Evolutionary conservation across 2,329 filamentous ascomycete genomes (phyloP), one percentile per base, ranked within the genome.

Genomic region (Penicillium sp.): DNA sequence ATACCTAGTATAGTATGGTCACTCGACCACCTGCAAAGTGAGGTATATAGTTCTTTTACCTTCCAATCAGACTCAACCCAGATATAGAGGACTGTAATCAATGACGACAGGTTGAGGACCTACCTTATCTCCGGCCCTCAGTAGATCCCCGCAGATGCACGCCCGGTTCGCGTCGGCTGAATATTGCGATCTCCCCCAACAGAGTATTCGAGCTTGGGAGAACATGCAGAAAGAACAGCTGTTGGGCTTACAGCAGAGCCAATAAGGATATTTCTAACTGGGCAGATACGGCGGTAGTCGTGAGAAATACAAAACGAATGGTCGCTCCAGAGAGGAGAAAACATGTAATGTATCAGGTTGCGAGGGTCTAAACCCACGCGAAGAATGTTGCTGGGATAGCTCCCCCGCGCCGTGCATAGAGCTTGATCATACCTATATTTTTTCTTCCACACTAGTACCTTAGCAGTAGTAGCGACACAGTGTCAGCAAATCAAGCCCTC

Each of bases 361-460:
- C 26, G 49, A 35, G 28, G 28, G 24, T 9, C 30, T n/a, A 22
- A n/a, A 22, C 26, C 9, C 2, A 33, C 49, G 49, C 30, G n/a
- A 35, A 51, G 49, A 49, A 30, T 30, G 49, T 51, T 35, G 49
- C 35, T 51, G 49, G 49, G 49, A 51, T 30, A 51, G 49, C 49
- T 51, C 49, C 49, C 49, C 49, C 49, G 28, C 49, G 49, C 2
- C 4, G 30, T 2, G 28, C 28, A 19, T 19, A 8, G 28, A 51
- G 28, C 49, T 35, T 13, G n/a, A 10, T n/a, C 28, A 13, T 35
- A 13, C 17, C 17, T 13, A 35, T 3, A 35, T 35, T 30, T 19
- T 19, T 22, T 17, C 12, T 51, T 15, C n/a, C n/a, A 22, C n/a
- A 15, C 2, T n/a, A 35, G n/a, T 44, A 17, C 35, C 15, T 7